These are phyloP conservation scores for Diutina sp. DNA, from an alignment of 1,139 yeast genomes.

Conservation along the genomic window DNA sequence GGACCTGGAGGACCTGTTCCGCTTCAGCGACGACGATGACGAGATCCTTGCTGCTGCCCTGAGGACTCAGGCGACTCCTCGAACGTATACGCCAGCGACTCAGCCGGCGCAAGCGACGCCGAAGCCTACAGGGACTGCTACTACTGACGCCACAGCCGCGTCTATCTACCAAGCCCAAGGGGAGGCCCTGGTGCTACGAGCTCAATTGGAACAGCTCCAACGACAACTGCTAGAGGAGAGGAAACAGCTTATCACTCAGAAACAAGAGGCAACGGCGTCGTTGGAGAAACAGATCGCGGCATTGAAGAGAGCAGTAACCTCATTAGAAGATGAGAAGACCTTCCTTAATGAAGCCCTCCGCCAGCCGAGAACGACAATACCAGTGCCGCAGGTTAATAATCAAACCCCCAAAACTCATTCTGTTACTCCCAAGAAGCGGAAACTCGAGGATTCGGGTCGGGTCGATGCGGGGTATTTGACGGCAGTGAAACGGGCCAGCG, in stretches of 20 bases:
- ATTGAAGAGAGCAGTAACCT: slow-evolving; percentile 33
- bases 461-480: slow-evolving; percentile 1
- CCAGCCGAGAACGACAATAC: slow-evolving; percentile 7
- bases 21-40: slow-evolving; percentile 30
- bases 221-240: slow-evolving; percentile 30
- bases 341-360: slow-evolving; percentile 38
- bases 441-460: background rate
- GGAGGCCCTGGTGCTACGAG: slow-evolving; percentile 63
- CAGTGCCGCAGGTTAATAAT: too few relatives aligned
- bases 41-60: slow-evolving; percentile 7
- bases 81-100: too few relatives aligned
- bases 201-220: slow-evolving; percentile 42
- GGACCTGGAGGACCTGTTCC: background rate
- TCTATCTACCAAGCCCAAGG: slow-evolving; percentile 46
- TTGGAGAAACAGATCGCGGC: slow-evolving; percentile 29
- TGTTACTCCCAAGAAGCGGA: background rate
- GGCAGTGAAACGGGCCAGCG: slow-evolving; percentile 8
- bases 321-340: slow-evolving; percentile 58
- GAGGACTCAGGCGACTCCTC: background rate
- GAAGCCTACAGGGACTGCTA: slow-evolving; percentile 4
- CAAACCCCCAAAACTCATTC: too few relatives aligned
- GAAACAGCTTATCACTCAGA: slow-evolving; percentile 24
- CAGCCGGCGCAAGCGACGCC: background rate
- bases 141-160: slow-evolving; percentile 5
- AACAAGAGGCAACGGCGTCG: slow-evolving; percentile 15